A percentile compares a stretch with the other conserved stretches of the same genome.
phyloP scores from a whole-genome alignment of 768 basidiomycete genomes.

The Heimioporus sp. region DNA sequence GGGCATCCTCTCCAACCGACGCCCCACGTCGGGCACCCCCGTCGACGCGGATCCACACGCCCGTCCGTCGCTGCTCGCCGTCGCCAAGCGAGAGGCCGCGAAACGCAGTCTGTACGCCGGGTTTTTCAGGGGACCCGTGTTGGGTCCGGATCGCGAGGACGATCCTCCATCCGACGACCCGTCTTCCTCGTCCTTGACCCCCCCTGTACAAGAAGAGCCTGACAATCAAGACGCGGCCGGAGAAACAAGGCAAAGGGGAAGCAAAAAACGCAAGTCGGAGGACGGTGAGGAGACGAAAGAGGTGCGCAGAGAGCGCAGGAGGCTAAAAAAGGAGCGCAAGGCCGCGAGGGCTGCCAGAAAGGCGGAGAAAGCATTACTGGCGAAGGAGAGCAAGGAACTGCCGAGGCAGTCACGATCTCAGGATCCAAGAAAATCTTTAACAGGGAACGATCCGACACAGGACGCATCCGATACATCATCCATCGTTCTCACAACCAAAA shows the following conservation, averaged over 20 bases:
- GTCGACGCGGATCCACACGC: conserved; percentile 19
- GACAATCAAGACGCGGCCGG: neutral
- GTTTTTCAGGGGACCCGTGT: conserved; percentile 77
- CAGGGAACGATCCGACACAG: too few species aligned
- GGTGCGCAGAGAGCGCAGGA: conserved; percentile 22
- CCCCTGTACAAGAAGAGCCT: neutral
- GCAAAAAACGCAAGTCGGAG: conserved; percentile 10
- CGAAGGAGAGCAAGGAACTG: neutral
- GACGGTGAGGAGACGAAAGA: conserved; percentile 13
- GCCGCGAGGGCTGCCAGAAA: conserved; percentile 16
- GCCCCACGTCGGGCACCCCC: conserved; percentile 51
- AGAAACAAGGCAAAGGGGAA: neutral
- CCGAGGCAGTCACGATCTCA: neutral
- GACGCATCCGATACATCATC: too few species aligned
- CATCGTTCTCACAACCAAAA: conserved; percentile 8
- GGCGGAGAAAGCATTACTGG: conserved; percentile 1
- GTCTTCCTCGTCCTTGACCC: neutral
- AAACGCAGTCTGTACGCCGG: conserved; percentile 70
- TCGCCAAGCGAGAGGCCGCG: conserved; percentile 79
- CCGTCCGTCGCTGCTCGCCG: conserved; percentile 51
- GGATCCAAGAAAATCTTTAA: neutral
- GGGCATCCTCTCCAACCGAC: conserved; percentile 72
- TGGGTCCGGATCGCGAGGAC: conserved; percentile 43
- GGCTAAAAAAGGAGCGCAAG: conserved; percentile 21
- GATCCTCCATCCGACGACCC: neutral